These are phyloP conservation scores for Excoecaria cochinchinensis DNA, from an alignment of 345 rosid species.

Conservation along the genomic window DNA sequence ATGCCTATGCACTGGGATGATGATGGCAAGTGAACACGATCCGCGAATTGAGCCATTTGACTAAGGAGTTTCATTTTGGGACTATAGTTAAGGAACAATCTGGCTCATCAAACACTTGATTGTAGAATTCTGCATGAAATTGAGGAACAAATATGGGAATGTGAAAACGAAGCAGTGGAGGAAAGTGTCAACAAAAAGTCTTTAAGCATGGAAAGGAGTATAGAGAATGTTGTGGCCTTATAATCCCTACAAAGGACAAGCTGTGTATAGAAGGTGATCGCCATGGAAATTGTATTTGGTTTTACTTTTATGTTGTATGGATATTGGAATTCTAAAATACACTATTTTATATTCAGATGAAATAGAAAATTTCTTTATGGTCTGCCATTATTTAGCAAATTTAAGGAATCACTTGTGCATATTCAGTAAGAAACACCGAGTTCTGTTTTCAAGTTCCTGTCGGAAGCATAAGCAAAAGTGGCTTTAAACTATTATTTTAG, in stretches of 20 bases:
- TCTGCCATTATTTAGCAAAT: too few relatives aligned
- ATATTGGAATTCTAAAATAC: too few relatives aligned
- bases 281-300: neutral
- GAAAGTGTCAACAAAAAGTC: neutral
- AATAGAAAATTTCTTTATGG: too few relatives aligned
- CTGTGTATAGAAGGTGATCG: neutral
- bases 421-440: too few relatives aligned
- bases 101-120: neutral
- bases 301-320: too few relatives aligned
- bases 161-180: neutral
- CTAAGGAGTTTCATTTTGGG: slow-evolving; percentile 18
- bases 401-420: too few relatives aligned
- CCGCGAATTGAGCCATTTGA: slow-evolving; percentile 78
- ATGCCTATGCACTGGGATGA: slow-evolving; percentile 84
- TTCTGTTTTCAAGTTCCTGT: too few relatives aligned
- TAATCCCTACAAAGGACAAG: neutral
- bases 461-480: too few relatives aligned
- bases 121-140: neutral
- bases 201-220: neutral
- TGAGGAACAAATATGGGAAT: neutral
- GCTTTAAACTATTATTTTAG: too few relatives aligned
- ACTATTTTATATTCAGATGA: too few relatives aligned
- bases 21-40: slow-evolving; percentile 82
- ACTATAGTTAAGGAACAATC: too few relatives aligned
- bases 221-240: neutral